Base-by-base conservation (phyloP, 2,329 filamentous ascomycete genomes). In the Penicillium sp. region DNA sequence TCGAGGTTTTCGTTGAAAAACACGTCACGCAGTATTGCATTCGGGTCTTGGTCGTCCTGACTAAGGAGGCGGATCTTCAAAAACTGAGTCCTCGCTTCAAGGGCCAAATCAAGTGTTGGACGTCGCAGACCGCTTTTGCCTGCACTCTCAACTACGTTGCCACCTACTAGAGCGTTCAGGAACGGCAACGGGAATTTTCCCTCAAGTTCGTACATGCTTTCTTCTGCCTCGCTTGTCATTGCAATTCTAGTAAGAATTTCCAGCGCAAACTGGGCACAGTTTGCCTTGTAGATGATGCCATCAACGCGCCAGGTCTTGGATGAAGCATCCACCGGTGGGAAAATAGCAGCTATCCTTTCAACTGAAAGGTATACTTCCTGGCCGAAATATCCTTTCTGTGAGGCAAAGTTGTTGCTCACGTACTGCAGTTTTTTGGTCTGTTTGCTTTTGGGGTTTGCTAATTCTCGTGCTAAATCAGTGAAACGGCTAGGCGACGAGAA, bases 21-120 rank as follows among this genome's bases (percentile, higher is more conserved):
- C 0, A 77, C 63, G 0, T 69, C 64, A 1, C 63, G 59, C 3
- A 83, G 57, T 12, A 74, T 63, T 9, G 65, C 63, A 12, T 75
- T 65, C 3, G 78, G 74, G 59, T 77, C 64, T 47, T 74, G 78
- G 8, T 61, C 62, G 1, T 69, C 60, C 7, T 68, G 66, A 9
- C 65, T 66, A 42, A 72, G 65, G 3, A 81, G 64, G 5, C 71
- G 65, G n/a, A 72, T 60, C 42, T 84, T 78, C n/a, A 78, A 70
- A 11, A 76, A 70, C 60, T 85, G 83, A 2, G 81, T 84, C 2
- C 82, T 77, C 21, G 85, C 71, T 6, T 81, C 78, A 6, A 85
- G 65, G 1, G 74, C 79, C 21, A 84, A 61, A 3, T 75, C 64
- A 55, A 83, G 79, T 0, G 79, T 81, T 18, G 45, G 74, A 61